Evolutionary conservation across 805 yeast species (phyloP), one percentile per base, ranked within the genome.

Genomic region (Yarrowia sp.): DNA sequence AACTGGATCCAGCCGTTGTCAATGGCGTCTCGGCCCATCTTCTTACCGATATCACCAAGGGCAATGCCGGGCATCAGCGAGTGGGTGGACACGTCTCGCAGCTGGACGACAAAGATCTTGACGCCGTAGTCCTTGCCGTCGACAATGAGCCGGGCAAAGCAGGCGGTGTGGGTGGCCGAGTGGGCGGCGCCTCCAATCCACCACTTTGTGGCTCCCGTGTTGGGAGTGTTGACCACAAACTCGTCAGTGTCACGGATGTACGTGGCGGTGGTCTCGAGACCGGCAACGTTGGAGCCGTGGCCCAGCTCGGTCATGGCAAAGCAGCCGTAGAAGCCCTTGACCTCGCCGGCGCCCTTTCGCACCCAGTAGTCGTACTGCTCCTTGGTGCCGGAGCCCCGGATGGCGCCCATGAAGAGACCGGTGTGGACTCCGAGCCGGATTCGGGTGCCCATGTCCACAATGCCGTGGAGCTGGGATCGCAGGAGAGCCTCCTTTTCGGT

Each of bases 111-210:
- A 80, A 93, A 93, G 10, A 93, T 90, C 80, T 91, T 91, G 69
- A 93, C 97, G 61, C 98, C 98, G 77, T 92, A 87, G 79, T 93
- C 98, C 78, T 89, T 86, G 42, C 90, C 94, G 56, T 89, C 82
- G 41, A 91, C 92, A 66, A 90, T 85, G 71, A 93, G 82, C 70
- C 98, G 84, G 4, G 97, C 97, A 78, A 88, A 93, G 41, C 87
- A 89, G 22, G 88, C 86, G 22, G 91, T 82, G 80, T 93, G 97
- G 40, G 93, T 91, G 5, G 97, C 91, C 26, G 97, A 88, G 79
- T 91, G 96, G 12, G 97, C 97, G 48, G 97, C 97, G 74, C 98
- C 98, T 59, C 98, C 98, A 75, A 93, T 93, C 98, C 98, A 93
- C 97, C 98, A 93, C 78, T 93, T 93, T 32, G 97, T 92, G 56